A percentile compares a stretch with the other conserved stretches of the same genome.
phyloP scores from a whole-genome alignment of 805 yeast genomes.

The Starmerella etchellsii region DNA sequence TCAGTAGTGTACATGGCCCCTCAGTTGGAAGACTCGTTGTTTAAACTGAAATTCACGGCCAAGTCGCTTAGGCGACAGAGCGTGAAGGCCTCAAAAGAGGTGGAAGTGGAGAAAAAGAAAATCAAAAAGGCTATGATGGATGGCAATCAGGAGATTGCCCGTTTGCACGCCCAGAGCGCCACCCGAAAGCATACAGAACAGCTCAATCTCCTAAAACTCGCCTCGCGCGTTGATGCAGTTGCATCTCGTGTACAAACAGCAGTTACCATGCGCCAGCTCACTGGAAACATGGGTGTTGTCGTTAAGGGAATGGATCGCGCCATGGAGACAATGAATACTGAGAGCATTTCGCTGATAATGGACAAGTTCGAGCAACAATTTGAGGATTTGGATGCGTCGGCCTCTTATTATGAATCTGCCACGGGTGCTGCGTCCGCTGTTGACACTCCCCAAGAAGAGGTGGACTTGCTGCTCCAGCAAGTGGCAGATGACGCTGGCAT shows the following conservation, averaged over 20 bases:
- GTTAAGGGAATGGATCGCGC: conserved; percentile 96
- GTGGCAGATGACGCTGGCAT: conserved; percentile 97
- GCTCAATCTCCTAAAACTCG: conserved; percentile 62
- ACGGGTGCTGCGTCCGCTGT: conserved; percentile 80
- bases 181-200: conserved; percentile 83
- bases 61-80: conserved; percentile 88
- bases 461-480: conserved; percentile 75
- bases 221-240: conserved; percentile 89
- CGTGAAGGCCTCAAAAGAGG: conserved; percentile 80
- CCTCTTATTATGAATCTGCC: conserved; percentile 84
- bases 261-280: conserved; percentile 90
- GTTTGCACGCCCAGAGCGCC: conserved; percentile 89
- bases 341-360: conserved; percentile 85
- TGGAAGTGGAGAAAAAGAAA: conserved; percentile 70
- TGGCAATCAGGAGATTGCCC: conserved; percentile 86
- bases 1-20: no score
- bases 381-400: conserved; percentile 87
- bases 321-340: conserved; percentile 87
- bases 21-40: conserved; percentile 23
- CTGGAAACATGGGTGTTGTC: conserved; percentile 85
- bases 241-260: conserved; percentile 95
- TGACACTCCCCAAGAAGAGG: conserved; percentile 89
- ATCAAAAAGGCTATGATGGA: conserved; percentile 76
- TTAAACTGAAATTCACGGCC: conserved; percentile 58
- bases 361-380: conserved; percentile 93